These are phyloP conservation scores for Iberis pinnata DNA, from an alignment of 345 rosid genomes.

Conservation along the genomic window DNA sequence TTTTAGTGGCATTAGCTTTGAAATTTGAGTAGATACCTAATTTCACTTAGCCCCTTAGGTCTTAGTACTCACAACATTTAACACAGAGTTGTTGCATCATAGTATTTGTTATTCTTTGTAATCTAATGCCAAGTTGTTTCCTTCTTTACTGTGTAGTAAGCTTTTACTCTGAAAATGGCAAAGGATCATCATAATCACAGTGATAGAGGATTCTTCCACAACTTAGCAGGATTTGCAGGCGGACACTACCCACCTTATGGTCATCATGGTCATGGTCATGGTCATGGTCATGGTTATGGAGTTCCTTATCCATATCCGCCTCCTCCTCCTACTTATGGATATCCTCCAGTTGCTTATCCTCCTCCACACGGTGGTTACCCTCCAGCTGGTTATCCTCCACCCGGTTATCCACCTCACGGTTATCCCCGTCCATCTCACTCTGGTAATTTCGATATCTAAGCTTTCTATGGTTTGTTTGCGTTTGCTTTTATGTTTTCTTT, in stretches of 20 bases:
- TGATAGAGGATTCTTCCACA: constrained; percentile 63
- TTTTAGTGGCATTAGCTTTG: too few species aligned
- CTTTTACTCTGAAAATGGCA: too few species aligned
- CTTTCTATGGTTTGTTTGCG: not conserved
- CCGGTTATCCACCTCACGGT: constrained; percentile 10
- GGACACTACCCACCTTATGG: constrained; percentile 40
- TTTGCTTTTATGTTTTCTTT: constrained; percentile 1
- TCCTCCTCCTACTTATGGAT: constrained; percentile 44
- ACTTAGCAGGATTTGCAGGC: constrained; percentile 55
- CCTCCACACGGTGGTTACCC: constrained; percentile 43
- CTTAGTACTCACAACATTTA: not conserved
- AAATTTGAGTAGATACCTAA: too few species aligned
- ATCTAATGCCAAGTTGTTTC: too few species aligned
- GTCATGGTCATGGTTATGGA: constrained; percentile 23
- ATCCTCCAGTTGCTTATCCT: constrained; percentile 55
- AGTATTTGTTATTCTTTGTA: too few species aligned
- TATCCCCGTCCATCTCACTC: constrained; percentile 30
- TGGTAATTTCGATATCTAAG: constrained; percentile 15
- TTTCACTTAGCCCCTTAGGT: not conserved
- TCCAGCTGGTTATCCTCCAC: constrained; percentile 48
- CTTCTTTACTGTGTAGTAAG: too few species aligned
- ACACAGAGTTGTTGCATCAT: not conserved
- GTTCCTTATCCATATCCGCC: constrained; percentile 35
- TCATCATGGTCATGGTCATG: constrained; percentile 26
- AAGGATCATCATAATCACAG: constrained; percentile 37